Evolutionary conservation across 2,329 filamentous ascomycete genomes (phyloP), one percentile per base, ranked within the genome.

Genomic region (Xylaria arbuscula): DNA sequence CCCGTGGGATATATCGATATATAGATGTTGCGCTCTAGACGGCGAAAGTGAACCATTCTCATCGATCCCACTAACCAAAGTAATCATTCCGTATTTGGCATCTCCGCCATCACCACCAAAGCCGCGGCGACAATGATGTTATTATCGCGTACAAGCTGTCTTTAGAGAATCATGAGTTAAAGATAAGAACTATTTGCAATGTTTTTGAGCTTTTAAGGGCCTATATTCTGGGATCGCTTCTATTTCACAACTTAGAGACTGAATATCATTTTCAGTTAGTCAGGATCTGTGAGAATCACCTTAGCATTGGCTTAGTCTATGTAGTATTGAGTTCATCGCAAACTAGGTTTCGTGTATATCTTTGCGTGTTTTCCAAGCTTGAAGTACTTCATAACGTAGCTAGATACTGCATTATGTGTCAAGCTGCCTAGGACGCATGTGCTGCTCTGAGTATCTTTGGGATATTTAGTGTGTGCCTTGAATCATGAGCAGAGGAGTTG

Each of bases 71-170:
- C 36, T 57, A 57, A 19, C 42, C 42, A 19, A 19, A 3, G 42
- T 45, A 19, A n/a, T 8, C 11, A 22, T 48, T 48, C 66, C 50
- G 17, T 3, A 56, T 61, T 61, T 28, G 50, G 66, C 42, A 61
- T 34, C 66, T 68, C 66, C 66, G 66, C 56, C 50, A 17, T 22
- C 9, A 34, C 8, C 24, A 24, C 4, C 11, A 22, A 28, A 28
- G 5, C 28, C 28, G 28, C 28, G 5, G 40, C 40, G 40, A n/a
- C n/a, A 1, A n/a, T 7, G 15, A 19, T 45, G n/a, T 17, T 19
- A 8, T 8, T 45, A n/a, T 17, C 40, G n/a, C 40, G 17, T n/a
- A 8, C 40, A 17, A 8, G 3, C 40, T 5, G n/a, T 45, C 13
- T 17, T 17, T 5, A 45, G 40, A 13, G 15, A n/a, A 45, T 13